Conservation (phyloP, 768 basidiomycete species). For the Nidularia sp. region DNA sequence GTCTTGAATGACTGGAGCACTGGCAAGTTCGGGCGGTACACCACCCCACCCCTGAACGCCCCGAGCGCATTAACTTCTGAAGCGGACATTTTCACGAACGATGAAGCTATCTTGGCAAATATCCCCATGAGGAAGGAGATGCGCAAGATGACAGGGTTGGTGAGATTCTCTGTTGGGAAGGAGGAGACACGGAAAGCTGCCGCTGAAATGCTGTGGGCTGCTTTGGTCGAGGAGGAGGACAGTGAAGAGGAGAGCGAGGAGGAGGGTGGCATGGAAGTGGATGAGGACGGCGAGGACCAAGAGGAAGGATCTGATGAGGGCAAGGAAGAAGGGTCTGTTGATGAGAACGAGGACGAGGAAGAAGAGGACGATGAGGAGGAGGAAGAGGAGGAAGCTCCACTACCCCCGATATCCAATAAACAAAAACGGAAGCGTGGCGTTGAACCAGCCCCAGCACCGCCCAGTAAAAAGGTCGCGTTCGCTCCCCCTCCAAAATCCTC, state of each 20-base stretch:
- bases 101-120: constrained; percentile 44
- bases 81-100: constrained; percentile 31
- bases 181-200: constrained; percentile 33
- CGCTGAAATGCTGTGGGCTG: constrained; percentile 39
- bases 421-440: constrained; percentile 43
- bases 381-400: constrained; percentile 30
- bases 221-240: constrained; percentile 31
- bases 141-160: constrained; percentile 54
- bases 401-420: constrained; percentile 26
- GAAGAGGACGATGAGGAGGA: constrained; percentile 33
- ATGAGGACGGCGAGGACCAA: constrained; percentile 20
- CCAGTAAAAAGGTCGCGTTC: constrained; percentile 55
- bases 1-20: constrained; percentile 84
- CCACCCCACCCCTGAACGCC: constrained; percentile 39
- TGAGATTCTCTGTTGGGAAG: constrained; percentile 39
- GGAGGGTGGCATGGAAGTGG: constrained; percentile 32
- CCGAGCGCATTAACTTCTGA: constrained; percentile 6
- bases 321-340: constrained; percentile 34
- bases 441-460: constrained; percentile 20
- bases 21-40: constrained; percentile 72
- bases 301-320: constrained; percentile 29
- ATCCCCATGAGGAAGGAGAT: constrained; percentile 63
- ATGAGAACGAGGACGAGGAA: constrained; percentile 31
- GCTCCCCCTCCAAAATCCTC: constrained; percentile 21
- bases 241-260: constrained; percentile 23